Conservation (phyloP, 1,284 basidiomycete species). For the Ceratobasidium sp. region DNA sequence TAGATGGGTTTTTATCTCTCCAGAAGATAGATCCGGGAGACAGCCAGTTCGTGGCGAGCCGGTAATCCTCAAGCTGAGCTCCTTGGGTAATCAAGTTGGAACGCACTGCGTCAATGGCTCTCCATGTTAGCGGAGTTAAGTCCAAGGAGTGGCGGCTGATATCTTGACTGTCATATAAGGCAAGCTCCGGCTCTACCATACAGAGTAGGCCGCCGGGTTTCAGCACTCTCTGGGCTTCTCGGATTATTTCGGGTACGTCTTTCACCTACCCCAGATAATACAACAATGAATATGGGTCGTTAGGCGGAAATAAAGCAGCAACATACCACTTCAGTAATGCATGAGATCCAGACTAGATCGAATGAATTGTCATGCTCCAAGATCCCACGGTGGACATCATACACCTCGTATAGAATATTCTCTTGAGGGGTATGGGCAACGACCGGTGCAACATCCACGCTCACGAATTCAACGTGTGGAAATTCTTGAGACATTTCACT, state of each 20-base stretch:
- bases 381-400: slow-evolving; percentile 48
- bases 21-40: slow-evolving; percentile 19
- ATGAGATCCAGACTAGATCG: slow-evolving; percentile 45
- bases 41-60: slow-evolving; percentile 17
- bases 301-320: background rate
- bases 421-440: slow-evolving; percentile 48
- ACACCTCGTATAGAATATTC: slow-evolving; percentile 49
- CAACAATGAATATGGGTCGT: background rate
- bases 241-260: slow-evolving; percentile 10
- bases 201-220: slow-evolving; percentile 36
- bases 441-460: slow-evolving; percentile 49
- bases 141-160: slow-evolving; percentile 3
- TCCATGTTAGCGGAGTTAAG: slow-evolving; percentile 12
- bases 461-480: slow-evolving; percentile 49
- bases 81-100: slow-evolving; percentile 9
- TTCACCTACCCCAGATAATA: background rate
- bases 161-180: slow-evolving; percentile 17
- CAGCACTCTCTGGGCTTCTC: slow-evolving; percentile 31
- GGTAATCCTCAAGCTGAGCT: slow-evolving; percentile 13
- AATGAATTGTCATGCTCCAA: slow-evolving; percentile 45
- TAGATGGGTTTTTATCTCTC: background rate
- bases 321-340: slow-evolving; percentile 29
- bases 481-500: slow-evolving; percentile 48
- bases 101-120: slow-evolving; percentile 4
- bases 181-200: slow-evolving; percentile 14